A percentile compares a stretch with the other conserved stretches of the same genome.
Conservation (phyloP, 306 rosid genomes). For the Sicyos baderoa region DNA sequence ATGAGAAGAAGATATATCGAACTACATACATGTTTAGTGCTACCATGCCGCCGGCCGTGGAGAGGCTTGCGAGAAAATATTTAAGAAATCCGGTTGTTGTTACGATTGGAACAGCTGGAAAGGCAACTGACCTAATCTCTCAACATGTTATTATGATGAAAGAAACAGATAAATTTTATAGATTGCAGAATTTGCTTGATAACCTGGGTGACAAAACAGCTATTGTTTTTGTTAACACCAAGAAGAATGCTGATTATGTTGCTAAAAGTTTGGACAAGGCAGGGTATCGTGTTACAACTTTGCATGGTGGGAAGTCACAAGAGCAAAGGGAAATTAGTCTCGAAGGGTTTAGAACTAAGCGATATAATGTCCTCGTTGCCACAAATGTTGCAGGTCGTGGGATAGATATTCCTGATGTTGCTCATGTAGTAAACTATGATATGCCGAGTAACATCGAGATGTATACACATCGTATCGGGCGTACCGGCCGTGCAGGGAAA, state of each 20-base stretch:
- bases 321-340: conserved; percentile 89
- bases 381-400: conserved; percentile 97
- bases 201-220: conserved; percentile 48
- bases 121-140: conserved; percentile 67
- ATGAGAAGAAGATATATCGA: conserved; percentile 73
- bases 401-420: conserved; percentile 91
- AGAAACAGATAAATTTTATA: conserved; percentile 39
- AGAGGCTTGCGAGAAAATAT: conserved; percentile 79
- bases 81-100: conserved; percentile 87
- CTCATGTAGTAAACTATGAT: conserved; percentile 77
- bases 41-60: conserved; percentile 87
- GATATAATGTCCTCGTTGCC: conserved; percentile 80
- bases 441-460: conserved; percentile 84
- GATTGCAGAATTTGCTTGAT: conserved; percentile 41
- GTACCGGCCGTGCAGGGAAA: conserved; percentile 92
- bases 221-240: conserved; percentile 48
- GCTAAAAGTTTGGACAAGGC: conserved; percentile 44
- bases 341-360: conserved; percentile 81
- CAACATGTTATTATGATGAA: conserved; percentile 60
- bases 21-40: conserved; percentile 94
- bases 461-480: conserved; percentile 87
- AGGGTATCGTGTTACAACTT: conserved; percentile 71
- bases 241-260: conserved; percentile 42
- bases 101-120: conserved; percentile 84
- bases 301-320: conserved; percentile 89